A percentile compares a stretch with the other conserved stretches of the same genome.
These are phyloP conservation scores for Suhomyces panamericanus DNA, from an alignment of 1,139 yeast genomes.

Conservation along the genomic window DNA sequence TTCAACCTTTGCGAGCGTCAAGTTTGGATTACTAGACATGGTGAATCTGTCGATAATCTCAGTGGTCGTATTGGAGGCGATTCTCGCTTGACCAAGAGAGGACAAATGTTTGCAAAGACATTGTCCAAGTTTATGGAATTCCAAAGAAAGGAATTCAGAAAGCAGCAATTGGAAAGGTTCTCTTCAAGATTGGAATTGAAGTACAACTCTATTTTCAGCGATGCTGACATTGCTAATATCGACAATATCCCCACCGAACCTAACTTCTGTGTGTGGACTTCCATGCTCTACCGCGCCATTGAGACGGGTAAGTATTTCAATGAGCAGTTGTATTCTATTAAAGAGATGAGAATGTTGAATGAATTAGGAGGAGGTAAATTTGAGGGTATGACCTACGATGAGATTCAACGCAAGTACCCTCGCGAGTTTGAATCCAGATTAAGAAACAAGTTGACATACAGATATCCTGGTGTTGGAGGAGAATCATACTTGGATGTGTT, in stretches of 20 bases:
- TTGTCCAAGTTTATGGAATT: slow-evolving; percentile 70
- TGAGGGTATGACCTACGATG: slow-evolving; percentile 61
- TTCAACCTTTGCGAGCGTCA: slow-evolving; percentile 89
- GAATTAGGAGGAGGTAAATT: slow-evolving; percentile 91
- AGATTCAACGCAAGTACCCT: slow-evolving; percentile 70
- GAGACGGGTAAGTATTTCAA: slow-evolving; percentile 78
- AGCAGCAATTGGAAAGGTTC: slow-evolving; percentile 58
- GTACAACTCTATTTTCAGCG: slow-evolving; percentile 35
- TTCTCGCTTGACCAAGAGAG: slow-evolving; percentile 76
- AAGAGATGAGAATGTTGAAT: slow-evolving; percentile 90
- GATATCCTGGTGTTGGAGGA: slow-evolving; percentile 98
- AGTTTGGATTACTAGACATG: slow-evolving; percentile 95
- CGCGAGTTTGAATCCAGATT: slow-evolving; percentile 77
- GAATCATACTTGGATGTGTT: slow-evolving; percentile 93
- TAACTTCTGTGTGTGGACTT: slow-evolving; percentile 89
- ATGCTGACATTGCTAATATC: slow-evolving; percentile 25
- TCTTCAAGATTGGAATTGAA: slow-evolving; percentile 44
- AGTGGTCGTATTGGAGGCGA: slow-evolving; percentile 92
- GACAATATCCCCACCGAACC: slow-evolving; percentile 56
- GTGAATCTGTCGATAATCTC: slow-evolving; percentile 85
- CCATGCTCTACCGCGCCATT: slow-evolving; percentile 76
- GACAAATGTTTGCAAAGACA: slow-evolving; percentile 70
- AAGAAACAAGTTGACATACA: slow-evolving; percentile 71
- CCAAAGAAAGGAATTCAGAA: slow-evolving; percentile 71
- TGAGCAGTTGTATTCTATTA: slow-evolving; percentile 71